phyloP scores from a whole-genome alignment of 306 rosid genomes.

The Medicago ruthenica region DNA sequence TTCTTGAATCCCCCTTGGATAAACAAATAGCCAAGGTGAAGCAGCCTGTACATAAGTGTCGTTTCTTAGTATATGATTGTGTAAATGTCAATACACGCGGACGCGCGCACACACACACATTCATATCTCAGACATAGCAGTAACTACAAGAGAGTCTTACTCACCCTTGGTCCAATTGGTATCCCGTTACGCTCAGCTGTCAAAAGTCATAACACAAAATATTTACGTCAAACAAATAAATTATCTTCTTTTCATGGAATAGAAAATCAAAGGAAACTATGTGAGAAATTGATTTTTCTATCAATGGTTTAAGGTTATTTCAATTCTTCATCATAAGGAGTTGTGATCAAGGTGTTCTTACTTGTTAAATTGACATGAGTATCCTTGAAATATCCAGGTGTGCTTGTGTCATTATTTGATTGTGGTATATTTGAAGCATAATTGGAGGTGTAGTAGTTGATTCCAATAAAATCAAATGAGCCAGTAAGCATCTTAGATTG shows the following conservation, averaged over 20 bases:
- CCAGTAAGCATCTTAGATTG: constrained; percentile 56
- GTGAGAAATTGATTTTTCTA: not conserved
- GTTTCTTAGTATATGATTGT: not conserved
- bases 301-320: not conserved
- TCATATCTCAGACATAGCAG: not conserved
- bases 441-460: constrained; percentile 68
- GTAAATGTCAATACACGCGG: not conserved
- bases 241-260: too few species aligned
- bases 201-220: not conserved
- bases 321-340: not conserved
- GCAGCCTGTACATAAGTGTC: constrained; percentile 36
- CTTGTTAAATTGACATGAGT: constrained; percentile 49
- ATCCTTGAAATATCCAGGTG: constrained; percentile 43
- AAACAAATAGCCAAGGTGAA: constrained; percentile 57
- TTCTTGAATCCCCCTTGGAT: constrained; percentile 63
- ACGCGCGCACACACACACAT: not conserved
- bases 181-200: not conserved
- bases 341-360: constrained; percentile 35
- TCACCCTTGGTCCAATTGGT: constrained; percentile 2
- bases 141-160: not conserved
- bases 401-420: constrained; percentile 25
- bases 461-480: constrained; percentile 73
- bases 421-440: constrained; percentile 46
- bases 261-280: not conserved
- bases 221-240: not conserved